Evolutionary conservation across 1,284 basidiomycete species (phyloP).

Genomic region (Fomitopsis pinicola): DNA sequence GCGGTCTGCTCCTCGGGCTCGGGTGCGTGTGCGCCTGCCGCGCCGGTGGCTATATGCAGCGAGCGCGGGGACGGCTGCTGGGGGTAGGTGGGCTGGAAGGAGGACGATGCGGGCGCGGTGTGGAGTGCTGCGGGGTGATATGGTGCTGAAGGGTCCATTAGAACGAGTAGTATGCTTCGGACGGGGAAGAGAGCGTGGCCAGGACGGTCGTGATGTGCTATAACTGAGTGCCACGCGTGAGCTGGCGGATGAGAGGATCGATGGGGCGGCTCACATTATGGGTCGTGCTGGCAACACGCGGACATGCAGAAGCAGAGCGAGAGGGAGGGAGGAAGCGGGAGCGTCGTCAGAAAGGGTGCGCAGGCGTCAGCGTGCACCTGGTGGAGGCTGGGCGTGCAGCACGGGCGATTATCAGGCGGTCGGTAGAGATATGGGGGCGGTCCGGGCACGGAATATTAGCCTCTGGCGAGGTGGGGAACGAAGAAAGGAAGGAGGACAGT

Average conservation of each 20-base stretch:
- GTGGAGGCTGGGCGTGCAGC: background rate
- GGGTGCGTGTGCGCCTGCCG: slow-evolving; percentile 18
- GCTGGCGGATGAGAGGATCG: background rate
- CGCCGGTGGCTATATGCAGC: slow-evolving; percentile 25
- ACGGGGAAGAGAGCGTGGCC: slow-evolving; percentile 14
- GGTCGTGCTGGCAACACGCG: slow-evolving; percentile 1
- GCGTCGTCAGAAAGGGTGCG: background rate
- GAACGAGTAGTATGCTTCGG: slow-evolving; percentile 15
- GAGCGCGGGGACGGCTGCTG: slow-evolving; percentile 7
- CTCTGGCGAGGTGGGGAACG: background rate
- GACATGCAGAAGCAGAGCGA: background rate
- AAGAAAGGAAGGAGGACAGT: background rate
- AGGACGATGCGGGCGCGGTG: slow-evolving; percentile 11
- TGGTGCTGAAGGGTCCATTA: slow-evolving; percentile 27
- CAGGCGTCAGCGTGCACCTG: background rate
- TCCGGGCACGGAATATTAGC: background rate
- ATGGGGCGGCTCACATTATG: background rate
- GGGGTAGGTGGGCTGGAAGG: background rate
- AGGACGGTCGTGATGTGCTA: slow-evolving; percentile 2
- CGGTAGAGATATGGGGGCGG: slow-evolving; percentile 1
- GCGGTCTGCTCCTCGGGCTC: slow-evolving; percentile 28
- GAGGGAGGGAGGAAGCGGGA: background rate
- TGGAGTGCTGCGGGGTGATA: slow-evolving; percentile 14
- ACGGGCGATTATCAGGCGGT: slow-evolving; percentile 1
- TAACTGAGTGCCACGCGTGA: background rate